Evolutionary conservation across 306 rosid species (phyloP).

Genomic region (Prunus dulcis): DNA sequence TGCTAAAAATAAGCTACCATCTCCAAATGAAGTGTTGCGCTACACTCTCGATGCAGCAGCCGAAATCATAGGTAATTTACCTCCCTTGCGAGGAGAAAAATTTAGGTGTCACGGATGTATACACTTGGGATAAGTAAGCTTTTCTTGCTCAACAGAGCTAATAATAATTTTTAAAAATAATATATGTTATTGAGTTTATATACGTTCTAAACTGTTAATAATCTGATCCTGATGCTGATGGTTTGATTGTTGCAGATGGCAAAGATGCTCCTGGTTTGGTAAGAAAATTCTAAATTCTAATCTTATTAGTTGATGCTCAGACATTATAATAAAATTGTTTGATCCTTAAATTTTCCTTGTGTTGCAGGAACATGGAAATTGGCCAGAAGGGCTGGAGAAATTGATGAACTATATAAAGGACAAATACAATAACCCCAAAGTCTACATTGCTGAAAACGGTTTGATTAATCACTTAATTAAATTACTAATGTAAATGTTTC

Average conservation of each 20-base stretch:
- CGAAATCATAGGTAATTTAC: not conserved
- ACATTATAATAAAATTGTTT: not conserved
- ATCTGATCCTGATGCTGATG: no score
- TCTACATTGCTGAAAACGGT: constrained; percentile 43
- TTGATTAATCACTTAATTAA: not conserved
- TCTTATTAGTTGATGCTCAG: no score
- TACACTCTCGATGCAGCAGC: constrained; percentile 8
- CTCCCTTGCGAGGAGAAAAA: not conserved
- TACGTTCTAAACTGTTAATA: no score
- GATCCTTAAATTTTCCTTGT: not conserved
- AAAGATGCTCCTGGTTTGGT: constrained; percentile 19
- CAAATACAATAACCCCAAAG: constrained; percentile 20
- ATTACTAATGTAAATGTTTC: not conserved
- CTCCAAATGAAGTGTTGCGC: not conserved
- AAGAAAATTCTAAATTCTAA: not conserved
- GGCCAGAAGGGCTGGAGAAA: constrained; percentile 30
- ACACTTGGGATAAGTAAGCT: no score
- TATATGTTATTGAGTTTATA: no score
- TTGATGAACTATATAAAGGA: constrained; percentile 7
- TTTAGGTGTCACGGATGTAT: not conserved
- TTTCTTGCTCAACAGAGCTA: no score
- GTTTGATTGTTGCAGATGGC: constrained; percentile 13
- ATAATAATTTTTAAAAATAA: no score
- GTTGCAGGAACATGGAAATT: not conserved
- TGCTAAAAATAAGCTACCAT: constrained; percentile 9